Base-by-base conservation (phyloP, 1,284 basidiomycete species). In the Rhodotorula mucilaginosa region DNA sequence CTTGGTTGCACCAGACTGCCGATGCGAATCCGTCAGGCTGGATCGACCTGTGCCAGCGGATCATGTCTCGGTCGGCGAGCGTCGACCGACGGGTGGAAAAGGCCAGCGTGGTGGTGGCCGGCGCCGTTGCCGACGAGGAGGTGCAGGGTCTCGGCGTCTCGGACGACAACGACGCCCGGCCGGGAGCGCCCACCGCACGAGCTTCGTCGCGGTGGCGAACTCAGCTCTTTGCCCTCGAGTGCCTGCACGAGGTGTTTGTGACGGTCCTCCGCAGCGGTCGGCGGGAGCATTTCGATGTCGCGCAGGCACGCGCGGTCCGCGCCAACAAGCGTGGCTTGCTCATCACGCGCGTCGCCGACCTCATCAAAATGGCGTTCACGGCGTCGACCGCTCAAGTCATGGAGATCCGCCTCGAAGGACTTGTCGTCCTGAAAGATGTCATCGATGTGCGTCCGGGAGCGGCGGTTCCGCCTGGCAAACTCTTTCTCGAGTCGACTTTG, bases 361-460 rank as follows among this genome's bases (percentile, higher is more conserved):
- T 99, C 65, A 97, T 99, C 82, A 92, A 88, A 82, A 97, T 98
- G 89, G 96, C 97, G 0, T 99, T 99, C 81, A 96, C 92, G 12
- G 96, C 97, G 0, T 95, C 93, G 47, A 93, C 96, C 0, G 93
- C 97, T 2, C 90, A 94, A 80, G 94, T 97, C 59, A 93, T 92
- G 46, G 93, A 97, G 79, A 97, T 99, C 73, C 87, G 97, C 46
- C 83, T 97, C n/a, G 91, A 94, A 79, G 97, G 97, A 2, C 83
- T 99, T 34, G 85, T 91, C 13, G 91, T 99, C 4, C 83, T 99
- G 48, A 86, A 89, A 48, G 96, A 98, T 79, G 92, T 99, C 51
- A 93, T 99, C 72, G 88, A 96, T 84, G 93, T 91, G 78, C 68
- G 83, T 73, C n/a, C 26, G 48, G 51, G 13, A 15, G 46, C n/a